phyloP scores from a whole-genome alignment of 129 eudicot genomes.

The Tagetes erecta region DNA sequence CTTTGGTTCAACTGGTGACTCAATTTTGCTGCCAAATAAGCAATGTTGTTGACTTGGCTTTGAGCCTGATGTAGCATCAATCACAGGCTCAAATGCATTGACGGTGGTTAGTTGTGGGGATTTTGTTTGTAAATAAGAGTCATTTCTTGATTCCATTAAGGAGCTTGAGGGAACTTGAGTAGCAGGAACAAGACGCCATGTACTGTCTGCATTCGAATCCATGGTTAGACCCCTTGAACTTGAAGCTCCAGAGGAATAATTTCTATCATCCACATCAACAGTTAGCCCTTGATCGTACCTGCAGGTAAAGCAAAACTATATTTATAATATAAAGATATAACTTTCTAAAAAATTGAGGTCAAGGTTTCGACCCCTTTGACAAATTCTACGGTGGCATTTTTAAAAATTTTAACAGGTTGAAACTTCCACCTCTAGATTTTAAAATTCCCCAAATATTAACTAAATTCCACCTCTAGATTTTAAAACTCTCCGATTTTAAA shows the following conservation, averaged over 20 bases:
- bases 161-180: constrained; percentile 44
- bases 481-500: neutral
- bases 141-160: constrained; percentile 47
- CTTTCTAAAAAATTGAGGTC: neutral
- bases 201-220: constrained; percentile 44
- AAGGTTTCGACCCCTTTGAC: neutral
- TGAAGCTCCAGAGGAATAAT: constrained; percentile 64
- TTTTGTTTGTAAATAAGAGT: constrained; percentile 46
- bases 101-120: constrained; percentile 46
- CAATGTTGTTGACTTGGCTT: constrained; percentile 70
- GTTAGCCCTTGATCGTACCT: constrained; percentile 59
- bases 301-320: constrained; percentile 17
- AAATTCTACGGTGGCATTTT: neutral
- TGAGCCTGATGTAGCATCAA: constrained; percentile 44
- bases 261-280: constrained; percentile 46
- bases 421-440: neutral
- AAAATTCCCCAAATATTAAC: neutral
- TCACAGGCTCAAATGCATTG: constrained; percentile 47
- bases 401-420: neutral
- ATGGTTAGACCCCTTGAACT: constrained; percentile 40
- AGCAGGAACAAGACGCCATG: constrained; percentile 47
- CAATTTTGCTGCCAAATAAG: constrained; percentile 63
- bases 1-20: constrained; percentile 46
- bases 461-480: too few species aligned
- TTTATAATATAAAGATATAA: neutral